Evolutionary conservation across 2,329 filamentous ascomycete species (phyloP).

Genomic region (Sporothrix mexicana): DNA sequence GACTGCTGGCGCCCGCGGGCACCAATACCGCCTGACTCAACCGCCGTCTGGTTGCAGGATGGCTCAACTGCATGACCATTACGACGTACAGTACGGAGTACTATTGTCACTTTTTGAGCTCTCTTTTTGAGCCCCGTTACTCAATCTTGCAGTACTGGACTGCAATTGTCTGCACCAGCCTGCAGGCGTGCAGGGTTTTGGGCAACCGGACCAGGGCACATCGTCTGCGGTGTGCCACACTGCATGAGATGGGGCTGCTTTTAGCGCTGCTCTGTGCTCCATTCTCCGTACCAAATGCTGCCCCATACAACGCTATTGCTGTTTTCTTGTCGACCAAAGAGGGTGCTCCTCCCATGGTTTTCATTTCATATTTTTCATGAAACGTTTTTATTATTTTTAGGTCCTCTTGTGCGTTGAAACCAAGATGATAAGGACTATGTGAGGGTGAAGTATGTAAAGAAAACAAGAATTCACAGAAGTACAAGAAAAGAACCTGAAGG

Average conservation of each 20-base stretch:
- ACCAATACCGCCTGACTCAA: conserved; percentile 13
- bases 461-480: too few species aligned
- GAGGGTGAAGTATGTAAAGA: not conserved
- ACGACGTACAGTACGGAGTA: not conserved
- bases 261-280: conserved; percentile 26
- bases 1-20: not conserved
- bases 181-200: conserved; percentile 15
- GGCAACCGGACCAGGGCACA: conserved; percentile 19
- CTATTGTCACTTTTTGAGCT: not conserved
- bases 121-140: not conserved
- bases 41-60: not conserved
- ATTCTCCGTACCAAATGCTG: conserved; percentile 9
- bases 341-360: not conserved
- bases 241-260: conserved; percentile 22
- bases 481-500: not conserved
- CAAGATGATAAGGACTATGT: not conserved
- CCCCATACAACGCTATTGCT: conserved; percentile 7
- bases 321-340: not conserved
- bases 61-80: not conserved
- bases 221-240: conserved; percentile 19
- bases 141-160: not conserved
- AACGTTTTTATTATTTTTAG: not conserved
- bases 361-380: not conserved
- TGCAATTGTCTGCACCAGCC: too few species aligned
- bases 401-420: not conserved